phyloP scores from a whole-genome alignment of 345 rosid genomes.

The Noccaea caerulescens region DNA sequence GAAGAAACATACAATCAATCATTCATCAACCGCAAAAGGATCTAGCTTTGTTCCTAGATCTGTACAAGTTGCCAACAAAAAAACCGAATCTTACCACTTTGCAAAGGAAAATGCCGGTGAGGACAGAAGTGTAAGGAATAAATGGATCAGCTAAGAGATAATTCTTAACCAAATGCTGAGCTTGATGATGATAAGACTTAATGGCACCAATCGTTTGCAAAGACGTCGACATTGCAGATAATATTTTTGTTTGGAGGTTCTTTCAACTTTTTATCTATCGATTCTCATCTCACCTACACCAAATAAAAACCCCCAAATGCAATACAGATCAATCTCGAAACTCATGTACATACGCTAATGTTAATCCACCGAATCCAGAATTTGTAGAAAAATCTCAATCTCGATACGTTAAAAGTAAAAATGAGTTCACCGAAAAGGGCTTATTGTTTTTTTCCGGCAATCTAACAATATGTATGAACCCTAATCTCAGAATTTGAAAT shows the following conservation, averaged over 20 bases:
- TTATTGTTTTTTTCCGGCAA: background rate
- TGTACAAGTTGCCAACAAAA: background rate
- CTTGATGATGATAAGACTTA: constrained; percentile 72
- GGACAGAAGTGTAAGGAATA: constrained; percentile 76
- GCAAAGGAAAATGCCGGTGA: constrained; percentile 82
- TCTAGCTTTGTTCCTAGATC: constrained; percentile 19
- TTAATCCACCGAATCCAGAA: constrained; percentile 16
- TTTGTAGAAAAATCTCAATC: too few relatives aligned
- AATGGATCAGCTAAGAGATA: constrained; percentile 73
- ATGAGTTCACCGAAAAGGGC: too few relatives aligned
- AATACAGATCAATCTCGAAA: constrained; percentile 12
- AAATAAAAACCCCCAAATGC: background rate
- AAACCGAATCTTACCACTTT: constrained; percentile 64
- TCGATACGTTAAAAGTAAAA: too few relatives aligned
- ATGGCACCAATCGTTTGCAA: constrained; percentile 43
- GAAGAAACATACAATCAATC: background rate
- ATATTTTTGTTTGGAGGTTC: background rate
- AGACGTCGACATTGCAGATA: constrained; percentile 41
- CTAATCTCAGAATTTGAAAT: constrained; percentile 14
- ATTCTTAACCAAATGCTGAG: constrained; percentile 65
- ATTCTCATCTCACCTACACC: constrained; percentile 33
- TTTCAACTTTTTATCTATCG: constrained; percentile 6
- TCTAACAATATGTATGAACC: constrained; percentile 22
- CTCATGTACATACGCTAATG: background rate
- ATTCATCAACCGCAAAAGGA: background rate